phyloP scores from a whole-genome alignment of 768 basidiomycete genomes.

The Dentipellis sp. region DNA sequence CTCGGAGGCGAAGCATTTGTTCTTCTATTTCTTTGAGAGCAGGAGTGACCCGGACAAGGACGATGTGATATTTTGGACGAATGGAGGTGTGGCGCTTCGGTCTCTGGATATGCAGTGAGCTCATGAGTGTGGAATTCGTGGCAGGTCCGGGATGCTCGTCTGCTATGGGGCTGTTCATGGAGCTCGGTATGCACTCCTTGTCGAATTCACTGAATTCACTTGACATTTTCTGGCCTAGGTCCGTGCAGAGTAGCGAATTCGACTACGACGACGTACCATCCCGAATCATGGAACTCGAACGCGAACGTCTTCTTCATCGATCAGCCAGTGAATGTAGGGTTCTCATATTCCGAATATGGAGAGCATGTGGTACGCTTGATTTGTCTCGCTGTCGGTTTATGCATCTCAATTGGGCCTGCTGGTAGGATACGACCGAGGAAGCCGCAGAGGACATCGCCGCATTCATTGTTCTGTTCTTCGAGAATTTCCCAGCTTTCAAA shows the following conservation, averaged over 20 bases:
- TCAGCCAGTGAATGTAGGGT: conserved; percentile 29
- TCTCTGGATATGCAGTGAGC: background rate
- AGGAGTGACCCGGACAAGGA: conserved; percentile 23
- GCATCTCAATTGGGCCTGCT: background rate
- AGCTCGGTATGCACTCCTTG: conserved; percentile 27
- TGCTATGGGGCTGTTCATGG: conserved; percentile 32
- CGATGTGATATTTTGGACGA: conserved; percentile 27
- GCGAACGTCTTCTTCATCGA: conserved; percentile 47
- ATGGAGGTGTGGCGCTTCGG: conserved; percentile 21
- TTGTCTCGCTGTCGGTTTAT: background rate
- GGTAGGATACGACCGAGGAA: conserved; percentile 48
- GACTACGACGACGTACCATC: conserved; percentile 40
- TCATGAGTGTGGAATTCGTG: conserved; percentile 9
- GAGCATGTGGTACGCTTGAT: conserved; percentile 39
- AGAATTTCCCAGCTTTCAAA: conserved; percentile 63
- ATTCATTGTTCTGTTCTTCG: conserved; percentile 67
- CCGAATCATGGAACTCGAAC: conserved; percentile 59
- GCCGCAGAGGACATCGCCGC: conserved; percentile 64
- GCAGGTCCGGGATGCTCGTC: conserved; percentile 20
- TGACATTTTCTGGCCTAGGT: conserved; percentile 12
- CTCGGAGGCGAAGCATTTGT: conserved; percentile 48
- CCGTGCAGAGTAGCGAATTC: conserved; percentile 55
- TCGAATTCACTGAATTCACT: background rate
- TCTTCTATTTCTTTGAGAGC: conserved; percentile 57
- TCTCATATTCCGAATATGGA: conserved; percentile 46